Conservation (phyloP, 1,284 basidiomycete species). For the Quambalaria eucalypti region DNA sequence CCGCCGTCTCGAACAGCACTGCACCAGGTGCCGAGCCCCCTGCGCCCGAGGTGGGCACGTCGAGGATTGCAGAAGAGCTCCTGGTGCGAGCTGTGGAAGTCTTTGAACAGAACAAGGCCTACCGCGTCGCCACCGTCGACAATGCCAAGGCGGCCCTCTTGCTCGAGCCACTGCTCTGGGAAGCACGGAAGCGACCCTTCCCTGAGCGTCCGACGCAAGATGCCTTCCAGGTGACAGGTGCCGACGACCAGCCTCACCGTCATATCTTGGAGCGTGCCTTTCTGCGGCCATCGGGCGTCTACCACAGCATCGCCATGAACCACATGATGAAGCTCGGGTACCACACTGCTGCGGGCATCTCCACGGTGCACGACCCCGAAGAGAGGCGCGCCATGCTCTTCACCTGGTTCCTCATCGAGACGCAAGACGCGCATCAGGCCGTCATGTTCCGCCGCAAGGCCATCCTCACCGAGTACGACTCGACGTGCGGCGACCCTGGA, state of each 20-base stretch:
- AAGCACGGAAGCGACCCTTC: conserved; percentile 2
- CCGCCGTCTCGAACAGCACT: not conserved
- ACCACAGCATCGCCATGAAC: conserved; percentile 18
- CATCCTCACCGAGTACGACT: conserved; percentile 52
- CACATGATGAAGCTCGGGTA: conserved; percentile 31
- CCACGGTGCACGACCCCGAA: conserved; percentile 17
- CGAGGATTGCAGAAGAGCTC: conserved; percentile 65
- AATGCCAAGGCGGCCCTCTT: conserved; percentile 53
- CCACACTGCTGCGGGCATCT: conserved; percentile 11
- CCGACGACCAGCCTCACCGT: not conserved
- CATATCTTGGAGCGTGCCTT: not conserved
- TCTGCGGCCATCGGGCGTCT: conserved; percentile 14
- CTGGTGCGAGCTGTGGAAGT: conserved; percentile 52
- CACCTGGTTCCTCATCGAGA: conserved; percentile 66
- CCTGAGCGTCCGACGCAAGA: not conserved
- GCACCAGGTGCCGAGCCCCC: not conserved
- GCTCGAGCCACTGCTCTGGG: conserved; percentile 21
- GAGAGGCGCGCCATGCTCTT: conserved; percentile 49
- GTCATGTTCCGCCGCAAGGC: conserved; percentile 60
- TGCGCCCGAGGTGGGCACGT: conserved; percentile 61
- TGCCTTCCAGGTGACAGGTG: not conserved
- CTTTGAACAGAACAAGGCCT: conserved; percentile 71
- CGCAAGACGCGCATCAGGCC: conserved; percentile 57
- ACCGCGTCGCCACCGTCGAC: conserved; percentile 66
- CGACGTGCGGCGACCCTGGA: not conserved